phyloP scores from a whole-genome alignment of 139 green algal species.

The Chlorokybus atmophyticus region DNA sequence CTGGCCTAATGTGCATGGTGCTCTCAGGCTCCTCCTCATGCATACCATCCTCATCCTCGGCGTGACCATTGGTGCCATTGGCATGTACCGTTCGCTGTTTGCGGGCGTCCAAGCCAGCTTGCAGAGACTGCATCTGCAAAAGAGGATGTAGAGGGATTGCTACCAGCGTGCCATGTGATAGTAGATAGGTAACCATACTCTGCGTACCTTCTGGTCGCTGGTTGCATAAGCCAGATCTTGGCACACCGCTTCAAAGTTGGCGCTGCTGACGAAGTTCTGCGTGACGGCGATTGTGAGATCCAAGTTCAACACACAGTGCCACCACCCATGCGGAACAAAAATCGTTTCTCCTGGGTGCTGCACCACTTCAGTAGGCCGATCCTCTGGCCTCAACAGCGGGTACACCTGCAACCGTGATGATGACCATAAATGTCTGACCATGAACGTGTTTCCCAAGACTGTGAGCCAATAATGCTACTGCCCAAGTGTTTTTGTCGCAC shows the following conservation, averaged over 20 bases:
- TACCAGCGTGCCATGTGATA: neutral
- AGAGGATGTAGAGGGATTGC: neutral
- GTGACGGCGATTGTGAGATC: slow-evolving; percentile 23
- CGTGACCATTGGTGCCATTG: neutral
- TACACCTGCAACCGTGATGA: slow-evolving; percentile 21
- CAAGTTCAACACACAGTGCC: slow-evolving; percentile 33
- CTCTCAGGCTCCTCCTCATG: neutral
- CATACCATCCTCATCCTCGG: neutral
- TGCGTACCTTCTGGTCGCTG: neutral
- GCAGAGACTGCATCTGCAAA: neutral
- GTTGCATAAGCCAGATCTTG: neutral
- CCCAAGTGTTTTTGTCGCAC: no score
- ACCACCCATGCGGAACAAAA: slow-evolving; percentile 30
- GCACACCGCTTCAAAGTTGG: slow-evolving; percentile 20
- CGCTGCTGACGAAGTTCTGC: slow-evolving; percentile 20
- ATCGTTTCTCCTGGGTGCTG: slow-evolving; percentile 24
- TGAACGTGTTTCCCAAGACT: no score
- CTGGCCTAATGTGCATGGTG: neutral
- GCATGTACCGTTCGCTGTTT: neutral
- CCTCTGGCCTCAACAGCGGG: slow-evolving; percentile 14
- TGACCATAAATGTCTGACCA: slow-evolving; percentile 8
- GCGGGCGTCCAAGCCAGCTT: neutral
- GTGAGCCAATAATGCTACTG: no score
- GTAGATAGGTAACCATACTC: neutral
- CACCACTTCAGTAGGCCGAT: slow-evolving; percentile 13